A percentile compares a stretch with the other conserved stretches of the same genome.
These are phyloP conservation scores for Polyplosphaeria fusca DNA, from an alignment of 495 filamentous ascomycete species.

Conservation along the genomic window DNA sequence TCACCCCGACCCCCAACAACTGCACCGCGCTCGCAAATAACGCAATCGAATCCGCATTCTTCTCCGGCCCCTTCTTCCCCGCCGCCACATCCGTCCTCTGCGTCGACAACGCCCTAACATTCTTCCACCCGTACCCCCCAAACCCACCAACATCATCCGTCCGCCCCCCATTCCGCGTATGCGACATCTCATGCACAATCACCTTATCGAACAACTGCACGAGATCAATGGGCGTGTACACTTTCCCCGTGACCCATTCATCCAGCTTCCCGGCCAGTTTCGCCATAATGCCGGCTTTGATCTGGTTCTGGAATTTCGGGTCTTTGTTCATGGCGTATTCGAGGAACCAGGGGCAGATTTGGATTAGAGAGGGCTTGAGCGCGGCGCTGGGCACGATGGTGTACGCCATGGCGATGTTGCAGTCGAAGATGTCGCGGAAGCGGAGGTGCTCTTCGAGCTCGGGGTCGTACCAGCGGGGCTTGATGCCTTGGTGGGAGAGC, in stretches of 20 bases:
- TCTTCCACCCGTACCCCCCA: conserved; percentile 1
- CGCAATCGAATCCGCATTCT: too few relatives aligned
- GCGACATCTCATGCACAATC: conserved; percentile 1
- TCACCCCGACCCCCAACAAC: too few relatives aligned
- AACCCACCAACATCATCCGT: conserved; percentile 2
- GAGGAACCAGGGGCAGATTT: conserved; percentile 9
- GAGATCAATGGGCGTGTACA: conserved; percentile 6
- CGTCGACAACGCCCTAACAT: background rate
- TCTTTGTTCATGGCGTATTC: conserved; percentile 4
- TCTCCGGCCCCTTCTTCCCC: background rate
- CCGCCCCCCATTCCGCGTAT: background rate
- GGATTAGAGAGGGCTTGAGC: background rate
- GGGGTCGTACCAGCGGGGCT: too few relatives aligned
- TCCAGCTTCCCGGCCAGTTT: conserved; percentile 3
- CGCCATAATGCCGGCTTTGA: background rate
- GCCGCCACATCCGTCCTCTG: background rate
- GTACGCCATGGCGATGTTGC: too few relatives aligned
- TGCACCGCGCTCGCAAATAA: too few relatives aligned
- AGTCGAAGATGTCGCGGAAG: too few relatives aligned
- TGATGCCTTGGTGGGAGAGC: too few relatives aligned
- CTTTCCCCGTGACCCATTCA: conserved; percentile 4
- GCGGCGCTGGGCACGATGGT: background rate
- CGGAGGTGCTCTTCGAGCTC: too few relatives aligned
- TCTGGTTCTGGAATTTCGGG: background rate
- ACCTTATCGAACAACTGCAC: conserved; percentile 7